These are phyloP conservation scores for Dalechampia spathulata DNA, from an alignment of 441 rosid species.

Conservation along the genomic window DNA sequence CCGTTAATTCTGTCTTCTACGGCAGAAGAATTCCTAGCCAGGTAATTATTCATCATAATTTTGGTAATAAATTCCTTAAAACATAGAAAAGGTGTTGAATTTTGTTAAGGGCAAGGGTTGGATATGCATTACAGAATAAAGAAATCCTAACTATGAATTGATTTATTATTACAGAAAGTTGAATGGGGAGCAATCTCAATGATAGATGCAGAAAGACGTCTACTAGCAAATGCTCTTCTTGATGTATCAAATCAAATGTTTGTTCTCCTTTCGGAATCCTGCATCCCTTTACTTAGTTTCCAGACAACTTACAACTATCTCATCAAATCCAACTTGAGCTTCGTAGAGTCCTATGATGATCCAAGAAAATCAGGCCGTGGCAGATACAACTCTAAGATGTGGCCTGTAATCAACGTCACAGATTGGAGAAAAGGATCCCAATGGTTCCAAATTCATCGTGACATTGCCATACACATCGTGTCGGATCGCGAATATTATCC, in stretches of 20 bases:
- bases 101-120: no score
- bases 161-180: neutral
- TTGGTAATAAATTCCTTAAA: no score
- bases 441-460: constrained; percentile 47
- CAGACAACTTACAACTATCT: constrained; percentile 35
- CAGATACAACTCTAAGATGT: constrained; percentile 44
- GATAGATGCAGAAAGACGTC: constrained; percentile 22
- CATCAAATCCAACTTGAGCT: constrained; percentile 37
- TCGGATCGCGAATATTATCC: constrained; percentile 31
- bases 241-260: constrained; percentile 22
- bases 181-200: constrained; percentile 18
- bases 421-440: constrained; percentile 59
- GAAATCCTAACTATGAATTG: no score
- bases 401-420: constrained; percentile 42
- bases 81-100: no score
- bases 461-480: constrained; percentile 30
- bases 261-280: constrained; percentile 20
- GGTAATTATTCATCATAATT: no score
- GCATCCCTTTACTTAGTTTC: constrained; percentile 23
- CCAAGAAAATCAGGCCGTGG: constrained; percentile 41
- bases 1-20: constrained; percentile 10
- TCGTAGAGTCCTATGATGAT: constrained; percentile 35
- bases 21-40: constrained; percentile 17
- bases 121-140: no score
- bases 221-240: constrained; percentile 22